Conservation (phyloP, 768 basidiomycete genomes). For the Saitozyma sp. region DNA sequence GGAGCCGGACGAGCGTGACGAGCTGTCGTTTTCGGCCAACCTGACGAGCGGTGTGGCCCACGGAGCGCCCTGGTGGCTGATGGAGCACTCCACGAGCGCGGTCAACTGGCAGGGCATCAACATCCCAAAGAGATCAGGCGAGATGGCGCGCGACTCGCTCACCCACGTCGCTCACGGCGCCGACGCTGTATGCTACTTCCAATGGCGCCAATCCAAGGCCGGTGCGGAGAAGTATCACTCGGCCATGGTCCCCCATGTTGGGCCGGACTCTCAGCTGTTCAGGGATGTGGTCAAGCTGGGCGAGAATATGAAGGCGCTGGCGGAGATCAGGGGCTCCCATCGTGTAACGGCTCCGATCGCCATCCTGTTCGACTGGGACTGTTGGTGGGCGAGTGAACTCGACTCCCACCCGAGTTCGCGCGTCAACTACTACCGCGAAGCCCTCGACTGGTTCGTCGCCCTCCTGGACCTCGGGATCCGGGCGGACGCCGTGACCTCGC, state of each 20-base stretch:
- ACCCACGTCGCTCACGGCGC: slow-evolving; percentile 20
- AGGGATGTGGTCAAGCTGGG: slow-evolving; percentile 20
- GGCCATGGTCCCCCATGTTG: slow-evolving; percentile 21
- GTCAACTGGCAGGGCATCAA: slow-evolving; percentile 24
- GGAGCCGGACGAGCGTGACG: slow-evolving; percentile 5
- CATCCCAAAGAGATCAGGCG: slow-evolving; percentile 11
- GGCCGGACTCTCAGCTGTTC: slow-evolving; percentile 14
- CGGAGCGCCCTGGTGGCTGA: slow-evolving; percentile 19
- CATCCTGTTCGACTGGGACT: slow-evolving; percentile 19
- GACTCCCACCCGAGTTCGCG: slow-evolving; percentile 16
- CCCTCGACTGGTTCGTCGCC: slow-evolving; percentile 18
- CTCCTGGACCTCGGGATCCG: slow-evolving; percentile 14
- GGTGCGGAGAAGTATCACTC: slow-evolving; percentile 28
- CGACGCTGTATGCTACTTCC: slow-evolving; percentile 24
- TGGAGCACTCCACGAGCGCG: slow-evolving; percentile 23
- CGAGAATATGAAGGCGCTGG: slow-evolving; percentile 14
- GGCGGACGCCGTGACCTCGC: slow-evolving; percentile 13
- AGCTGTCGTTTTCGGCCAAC: slow-evolving; percentile 18
- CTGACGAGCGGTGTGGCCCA: slow-evolving; percentile 12
- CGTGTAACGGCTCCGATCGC: slow-evolving; percentile 13
- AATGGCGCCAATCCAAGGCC: slow-evolving; percentile 17
- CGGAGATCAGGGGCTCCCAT: slow-evolving; percentile 13
- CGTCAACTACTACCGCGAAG: slow-evolving; percentile 15
- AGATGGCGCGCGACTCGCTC: slow-evolving; percentile 15
- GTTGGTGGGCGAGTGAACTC: slow-evolving; percentile 13